phyloP scores from a whole-genome alignment of 345 rosid species.

The Citrus unshiu region DNA sequence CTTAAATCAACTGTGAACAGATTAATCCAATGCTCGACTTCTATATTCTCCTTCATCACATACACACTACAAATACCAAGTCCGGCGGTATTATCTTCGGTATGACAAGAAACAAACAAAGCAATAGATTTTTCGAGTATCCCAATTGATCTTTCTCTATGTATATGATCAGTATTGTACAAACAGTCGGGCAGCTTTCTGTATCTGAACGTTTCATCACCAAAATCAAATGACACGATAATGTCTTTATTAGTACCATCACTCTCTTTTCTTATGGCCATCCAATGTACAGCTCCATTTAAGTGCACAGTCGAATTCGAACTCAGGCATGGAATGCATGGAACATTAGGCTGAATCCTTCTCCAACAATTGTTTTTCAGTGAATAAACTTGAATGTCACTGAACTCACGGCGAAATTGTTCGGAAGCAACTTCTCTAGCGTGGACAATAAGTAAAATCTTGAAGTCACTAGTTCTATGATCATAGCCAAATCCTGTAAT shows the following conservation, averaged over 20 bases:
- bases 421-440: neutral
- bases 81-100: neutral
- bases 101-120: neutral
- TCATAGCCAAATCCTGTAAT: slow-evolving; percentile 4
- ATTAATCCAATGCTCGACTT: neutral
- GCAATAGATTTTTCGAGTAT: neutral
- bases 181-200: neutral
- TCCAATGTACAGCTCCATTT: neutral
- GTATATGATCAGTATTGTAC: neutral
- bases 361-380: neutral
- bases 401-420: neutral
- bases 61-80: neutral
- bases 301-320: neutral
- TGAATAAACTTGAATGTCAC: neutral
- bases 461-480: neutral
- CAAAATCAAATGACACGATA: neutral
- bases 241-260: neutral
- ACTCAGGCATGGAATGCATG: neutral
- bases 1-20: neutral
- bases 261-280: neutral
- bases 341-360: neutral
- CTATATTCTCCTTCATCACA: neutral
- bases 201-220: neutral
- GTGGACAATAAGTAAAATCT: neutral
- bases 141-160: neutral